These are phyloP conservation scores for Catunica adiposa DNA, from an alignment of 2,329 filamentous ascomycete genomes.

Conservation along the genomic window DNA sequence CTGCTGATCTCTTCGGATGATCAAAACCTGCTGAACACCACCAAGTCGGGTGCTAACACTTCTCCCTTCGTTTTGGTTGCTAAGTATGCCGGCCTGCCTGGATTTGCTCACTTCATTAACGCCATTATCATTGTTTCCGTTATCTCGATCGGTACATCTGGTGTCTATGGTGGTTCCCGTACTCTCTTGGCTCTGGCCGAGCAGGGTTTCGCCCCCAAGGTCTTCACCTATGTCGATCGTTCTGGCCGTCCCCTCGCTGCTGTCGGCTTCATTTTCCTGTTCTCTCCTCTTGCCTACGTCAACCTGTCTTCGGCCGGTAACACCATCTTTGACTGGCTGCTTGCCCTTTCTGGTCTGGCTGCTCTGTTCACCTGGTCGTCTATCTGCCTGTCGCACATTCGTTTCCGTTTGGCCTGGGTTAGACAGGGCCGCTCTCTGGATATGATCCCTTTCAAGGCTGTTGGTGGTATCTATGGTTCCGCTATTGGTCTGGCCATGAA, in stretches of 20 bases:
- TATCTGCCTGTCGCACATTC: conserved; percentile 48
- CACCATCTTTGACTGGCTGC: conserved; percentile 46
- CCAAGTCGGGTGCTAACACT: conserved; percentile 21
- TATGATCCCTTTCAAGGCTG: conserved; percentile 47
- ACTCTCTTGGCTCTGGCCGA: conserved; percentile 39
- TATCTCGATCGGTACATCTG: conserved; percentile 36
- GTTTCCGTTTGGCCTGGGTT: conserved; percentile 47
- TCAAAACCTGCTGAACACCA: conserved; percentile 25
- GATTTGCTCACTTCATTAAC: conserved; percentile 37
- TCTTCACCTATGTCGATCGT: conserved; percentile 37
- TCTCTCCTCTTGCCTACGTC: conserved; percentile 32
- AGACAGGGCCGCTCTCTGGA: conserved; percentile 41
- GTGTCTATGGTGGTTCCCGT: conserved; percentile 38
- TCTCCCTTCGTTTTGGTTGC: conserved; percentile 37
- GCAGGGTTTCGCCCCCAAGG: conserved; percentile 37
- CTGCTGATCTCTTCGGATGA: conserved; percentile 30
- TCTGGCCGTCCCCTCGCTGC: conserved; percentile 34
- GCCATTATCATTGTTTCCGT: conserved; percentile 37
- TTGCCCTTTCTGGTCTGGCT: conserved; percentile 44
- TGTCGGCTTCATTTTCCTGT: conserved; percentile 29
- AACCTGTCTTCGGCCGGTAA: conserved; percentile 29
- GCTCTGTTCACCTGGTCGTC: conserved; percentile 50
- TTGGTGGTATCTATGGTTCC: conserved; percentile 44
- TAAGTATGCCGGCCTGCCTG: conserved; percentile 30
- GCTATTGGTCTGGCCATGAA: conserved; percentile 44